Base-by-base conservation (phyloP, 805 yeast genomes). In the Starmerella stellata region DNA sequence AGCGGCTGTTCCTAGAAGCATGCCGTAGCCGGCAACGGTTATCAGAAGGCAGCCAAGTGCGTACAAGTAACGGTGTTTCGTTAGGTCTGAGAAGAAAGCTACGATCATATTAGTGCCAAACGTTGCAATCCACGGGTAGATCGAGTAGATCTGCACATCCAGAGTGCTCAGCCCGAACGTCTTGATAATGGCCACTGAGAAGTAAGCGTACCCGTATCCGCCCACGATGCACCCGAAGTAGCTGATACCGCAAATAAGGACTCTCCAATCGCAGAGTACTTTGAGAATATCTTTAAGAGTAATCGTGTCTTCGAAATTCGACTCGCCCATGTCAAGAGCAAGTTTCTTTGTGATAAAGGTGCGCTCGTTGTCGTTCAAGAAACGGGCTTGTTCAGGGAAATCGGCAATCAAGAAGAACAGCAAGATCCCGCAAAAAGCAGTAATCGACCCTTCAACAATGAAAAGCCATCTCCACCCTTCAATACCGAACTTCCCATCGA, bases 61-160 rank as follows among this genome's bases (percentile, higher is more conserved):
- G 33, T 52, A 34, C 11, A 53, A 47, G 36, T 43, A 61, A 8
- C 67, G 46, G 40, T 58, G 60, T 43, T 67, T 61, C 18, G 60
- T 38, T 35, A 52, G 56, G 54, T 81, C 93, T 1, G 90, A 75
- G 40, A 65, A 44, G 42, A 64, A 60, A 0, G 93, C 87, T n/a
- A 68, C 45, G 3, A 70, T 49, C 58, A 75, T 73, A 33, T 75
- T 69, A 25, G 69, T 60, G 4, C 76, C 82, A 52, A 81, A 77
- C 0, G 93, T 79, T 21, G 67, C 60, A 31, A 79, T 63, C 85
- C 92, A 82, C 17, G 93, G 92, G 47, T 81, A 83, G 36, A 82
- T 79, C 0, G 93, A 77, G 59, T 75, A 75, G 39, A 76, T 69
- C 56, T 82, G 82, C 8, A 92, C 87, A 40, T 69, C 63, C 50